Base-by-base conservation (phyloP, 2,329 filamentous ascomycete genomes). In the Alternaria atra region DNA sequence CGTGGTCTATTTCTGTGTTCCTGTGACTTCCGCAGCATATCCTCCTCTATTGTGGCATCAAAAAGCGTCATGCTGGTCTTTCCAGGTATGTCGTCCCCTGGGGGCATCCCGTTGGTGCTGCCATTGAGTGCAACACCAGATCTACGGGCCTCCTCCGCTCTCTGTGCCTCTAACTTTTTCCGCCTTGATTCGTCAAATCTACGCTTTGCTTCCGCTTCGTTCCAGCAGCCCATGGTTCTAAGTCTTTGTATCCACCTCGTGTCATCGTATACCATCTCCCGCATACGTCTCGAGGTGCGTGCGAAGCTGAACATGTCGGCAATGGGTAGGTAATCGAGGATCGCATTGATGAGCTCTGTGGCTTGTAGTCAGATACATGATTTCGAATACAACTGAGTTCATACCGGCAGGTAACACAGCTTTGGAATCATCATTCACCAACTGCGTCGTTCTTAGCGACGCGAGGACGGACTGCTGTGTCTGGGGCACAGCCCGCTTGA, bases 201-300 rank as follows among this genome's bases (percentile, higher is more conserved):
- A 68, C 87, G 89, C 62, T 94, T 86, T 5, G 95, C 95, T 76
- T 97, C 94, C 4, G 83, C 79, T 76, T 99, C 95, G 73, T 97
- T 90, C 95, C 95, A 99, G 68, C 91, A 91, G 2, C 90, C 92
- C 89, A 99, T 97, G 60, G 86, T 89, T 76, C 91, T 91, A 55
- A 99, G 80, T 65, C 92, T 87, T 65, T 92, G 89, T 39, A 98
- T 91, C 95, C 95, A 99, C 82, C 94, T 87, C 51, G 93, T 92
- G 79, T 99, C 95, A 78, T 99, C 95, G 80, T 98, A 99, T 3
- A 97, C 94, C 94, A 99, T 99, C 80, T 99, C 95, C 75, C 91
- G 90, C 85, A 98, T 88, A 62, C 92, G 91, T 74, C 88, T 91
- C 60, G 93, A 97, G 25, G 91, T 89, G 65, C 90, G 89, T 44